Base-by-base conservation (phyloP, 2,329 filamentous ascomycete genomes). In the Colletotrichum navitas region DNA sequence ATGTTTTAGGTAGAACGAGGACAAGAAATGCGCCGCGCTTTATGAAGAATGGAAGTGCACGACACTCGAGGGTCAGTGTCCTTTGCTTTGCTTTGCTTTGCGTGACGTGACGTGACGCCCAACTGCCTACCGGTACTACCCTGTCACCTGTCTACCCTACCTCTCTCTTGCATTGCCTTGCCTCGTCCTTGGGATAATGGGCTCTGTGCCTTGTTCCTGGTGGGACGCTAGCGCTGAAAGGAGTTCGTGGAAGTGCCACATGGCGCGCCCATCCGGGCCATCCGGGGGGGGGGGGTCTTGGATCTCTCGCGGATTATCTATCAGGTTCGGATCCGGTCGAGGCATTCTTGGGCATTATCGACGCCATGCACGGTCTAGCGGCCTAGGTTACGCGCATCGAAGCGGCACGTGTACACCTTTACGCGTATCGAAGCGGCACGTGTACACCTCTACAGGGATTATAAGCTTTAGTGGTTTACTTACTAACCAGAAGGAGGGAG, bases 241-340 rank as follows among this genome's bases (percentile, higher is more conserved):
- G 61, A 45, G 62, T 45, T 49, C 49, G 49, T 51, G 51, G 32
- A 47, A 54, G 52, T 29, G 54, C 63, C 47, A 56, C 67, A 47
- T 41, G 45, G 63, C 47, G 45, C 43, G 36, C 55, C 43, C 11
- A 16, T n/a, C 45, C n/a, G n/a, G n/a, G n/a, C n/a, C n/a, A n/a
- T n/a, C n/a, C n/a, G n/a, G n/a, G n/a, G 34, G 45, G 3, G 21
- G 26, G 18, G 21, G 43, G 18, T 2, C 21, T 34, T 34, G 18
- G 55, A 41, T 43, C 63, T 18, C 12, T 66, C 55, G 64, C 64
- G 45, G 64, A 43, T 21, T 39, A 12, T 69, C 68, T 39, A 12
- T 69, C 68, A 60, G 65, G n/a, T 36, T 63, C 60, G 54, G 65
- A 64, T 47, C 66, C 66, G 65, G 63, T 16, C 49, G 34, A 39